A percentile compares a stretch with the other conserved stretches of the same genome.
These are phyloP conservation scores for Baudoinia panamericana DNA, from an alignment of 495 filamentous ascomycete species.

Conservation along the genomic window DNA sequence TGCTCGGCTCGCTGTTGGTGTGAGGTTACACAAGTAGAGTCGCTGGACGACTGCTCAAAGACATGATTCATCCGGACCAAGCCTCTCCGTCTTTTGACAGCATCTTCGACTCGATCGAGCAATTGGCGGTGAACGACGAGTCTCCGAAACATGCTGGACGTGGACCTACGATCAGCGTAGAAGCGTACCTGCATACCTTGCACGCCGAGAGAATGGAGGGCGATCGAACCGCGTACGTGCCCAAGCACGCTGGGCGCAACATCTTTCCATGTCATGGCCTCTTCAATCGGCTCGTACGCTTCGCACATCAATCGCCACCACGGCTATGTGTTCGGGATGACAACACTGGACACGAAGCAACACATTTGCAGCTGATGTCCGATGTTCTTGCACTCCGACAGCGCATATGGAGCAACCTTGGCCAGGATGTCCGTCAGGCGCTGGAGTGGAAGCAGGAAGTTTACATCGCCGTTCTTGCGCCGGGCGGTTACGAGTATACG, in stretches of 20 bases:
- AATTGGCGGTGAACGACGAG: too few species aligned
- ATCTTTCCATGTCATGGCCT: slow-evolving; percentile 18
- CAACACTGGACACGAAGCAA: slow-evolving; percentile 16
- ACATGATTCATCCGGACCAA: too few species aligned
- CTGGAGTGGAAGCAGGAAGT: slow-evolving; percentile 32
- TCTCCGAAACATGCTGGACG: too few species aligned
- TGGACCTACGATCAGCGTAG: too few species aligned
- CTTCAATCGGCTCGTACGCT: slow-evolving; percentile 27
- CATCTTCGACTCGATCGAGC: too few species aligned
- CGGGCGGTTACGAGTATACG: slow-evolving; percentile 38
- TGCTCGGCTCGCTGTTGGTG: too few species aligned
- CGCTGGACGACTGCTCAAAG: too few species aligned
- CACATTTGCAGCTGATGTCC: slow-evolving; percentile 26
- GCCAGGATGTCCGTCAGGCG: slow-evolving; percentile 5
- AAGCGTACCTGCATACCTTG: too few species aligned
- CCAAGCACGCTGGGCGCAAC: slow-evolving; percentile 13
- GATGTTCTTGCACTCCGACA: slow-evolving; percentile 27
- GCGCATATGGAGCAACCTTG: slow-evolving; percentile 15
- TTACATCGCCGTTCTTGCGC: slow-evolving; percentile 35
- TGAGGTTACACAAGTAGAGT: too few species aligned
- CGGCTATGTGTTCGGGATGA: slow-evolving; percentile 24
- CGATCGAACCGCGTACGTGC: slow-evolving; percentile 17
- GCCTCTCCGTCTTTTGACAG: too few species aligned
- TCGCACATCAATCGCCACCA: slow-evolving; percentile 20
- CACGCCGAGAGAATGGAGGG: slow-evolving; percentile 10